Base-by-base conservation (phyloP, 805 yeast species). In the Diddensiella santjacobensis region DNA sequence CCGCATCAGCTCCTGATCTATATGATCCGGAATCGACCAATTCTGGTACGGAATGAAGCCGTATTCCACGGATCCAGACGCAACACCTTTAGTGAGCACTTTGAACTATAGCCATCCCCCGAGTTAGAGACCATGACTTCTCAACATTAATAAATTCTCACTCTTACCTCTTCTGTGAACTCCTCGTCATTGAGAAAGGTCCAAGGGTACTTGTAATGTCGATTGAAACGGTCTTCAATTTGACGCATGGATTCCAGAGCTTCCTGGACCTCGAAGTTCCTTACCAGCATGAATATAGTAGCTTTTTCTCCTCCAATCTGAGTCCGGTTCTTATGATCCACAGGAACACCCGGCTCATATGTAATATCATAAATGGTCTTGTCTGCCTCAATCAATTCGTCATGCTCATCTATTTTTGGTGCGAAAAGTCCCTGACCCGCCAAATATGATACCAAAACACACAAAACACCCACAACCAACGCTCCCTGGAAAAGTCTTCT, bases 161-260 rank as follows among this genome's bases (percentile, higher is more conserved):
- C 8, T 10, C 38, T 8, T 35, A 35, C 38, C 38, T 87, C 93
- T 2, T 87, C 89, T 44, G 79, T 73, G 69, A 91, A 93, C 42
- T 77, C 83, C 49, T 82, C 88, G 64, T 91, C 96, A 66, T 91
- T 91, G 59, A 91, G 73, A 66, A 91, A 93, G 22, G 89, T 93
- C 97, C 98, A 91, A 58, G 95, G 97, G 63, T 91, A 91, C 54
- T 85, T 75, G 70, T 70, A 90, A 42, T 85, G 75, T 15, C 70
- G 64, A 72, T 91, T 91, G 74, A 93, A 91, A 54, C 96, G 74
- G 66, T 89, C 97, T 69, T 91, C 97, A 47, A 90, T 77, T 74
- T 85, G 79, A 59, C 96, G 73, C 78, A 89, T 88, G 18, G 95
- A 79, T 39, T 67, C 62, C 40, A 89, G 65, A 0, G 93, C 96